phyloP scores from a whole-genome alignment of 768 basidiomycete species.

The Rhizopogon vesiculosus region DNA sequence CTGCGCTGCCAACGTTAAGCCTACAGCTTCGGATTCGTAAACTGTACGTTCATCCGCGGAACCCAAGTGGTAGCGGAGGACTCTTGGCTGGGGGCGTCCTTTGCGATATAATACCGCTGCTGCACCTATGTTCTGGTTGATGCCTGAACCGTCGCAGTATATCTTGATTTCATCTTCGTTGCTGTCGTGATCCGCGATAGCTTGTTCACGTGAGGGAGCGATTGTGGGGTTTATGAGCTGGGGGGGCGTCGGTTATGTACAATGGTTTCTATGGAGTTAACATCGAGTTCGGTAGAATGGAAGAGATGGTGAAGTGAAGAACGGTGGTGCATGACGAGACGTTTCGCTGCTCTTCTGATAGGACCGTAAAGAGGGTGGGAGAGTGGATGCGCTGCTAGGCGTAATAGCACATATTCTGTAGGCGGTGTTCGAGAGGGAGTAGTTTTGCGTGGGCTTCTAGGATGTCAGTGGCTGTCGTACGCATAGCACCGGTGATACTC shows the following conservation, averaged over 20 bases:
- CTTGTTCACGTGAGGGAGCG: neutral
- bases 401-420: neutral
- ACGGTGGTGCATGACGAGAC: neutral
- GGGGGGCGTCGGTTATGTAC: neutral
- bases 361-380: neutral
- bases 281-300: neutral
- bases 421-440: slow-evolving; percentile 7
- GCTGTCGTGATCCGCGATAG: neutral
- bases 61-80: slow-evolving; percentile 8
- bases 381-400: neutral
- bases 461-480: slow-evolving; percentile 10
- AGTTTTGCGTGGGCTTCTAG: slow-evolving; percentile 15
- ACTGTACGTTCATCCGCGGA: slow-evolving; percentile 10
- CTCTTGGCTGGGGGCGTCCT: neutral
- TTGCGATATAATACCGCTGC: slow-evolving; percentile 6
- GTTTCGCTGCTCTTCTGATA: neutral
- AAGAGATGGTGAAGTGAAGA: neutral
- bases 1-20: slow-evolving; percentile 8
- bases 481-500: slow-evolving; percentile 10
- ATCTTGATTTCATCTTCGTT: neutral
- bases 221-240: neutral
- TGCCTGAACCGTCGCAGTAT: slow-evolving; percentile 16
- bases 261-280: neutral
- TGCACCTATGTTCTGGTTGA: slow-evolving; percentile 11
- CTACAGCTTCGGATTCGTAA: slow-evolving; percentile 12